Base-by-base conservation (phyloP, 2,329 filamentous ascomycete species). In the Fusarium sp. region DNA sequence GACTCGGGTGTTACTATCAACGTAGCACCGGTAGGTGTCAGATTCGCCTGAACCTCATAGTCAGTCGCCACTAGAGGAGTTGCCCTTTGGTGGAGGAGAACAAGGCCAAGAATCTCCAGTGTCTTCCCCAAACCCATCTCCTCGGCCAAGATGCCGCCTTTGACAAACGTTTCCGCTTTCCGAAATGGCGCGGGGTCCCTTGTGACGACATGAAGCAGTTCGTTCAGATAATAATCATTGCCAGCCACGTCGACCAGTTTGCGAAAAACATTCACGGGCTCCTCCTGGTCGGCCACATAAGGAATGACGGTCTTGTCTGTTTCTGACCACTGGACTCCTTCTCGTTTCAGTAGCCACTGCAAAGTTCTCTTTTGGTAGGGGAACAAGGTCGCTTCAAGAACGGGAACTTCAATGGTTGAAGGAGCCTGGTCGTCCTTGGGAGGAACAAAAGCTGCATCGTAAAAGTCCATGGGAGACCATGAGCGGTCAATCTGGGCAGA, bases 101-200 rank as follows among this genome's bases (percentile, higher is more conserved):
- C 86, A 10, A 95, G 81, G 4, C 89, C 85, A 46, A 93, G 87
- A 2, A 92, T 83, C 79, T 95, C 92, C 3, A 94, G 83, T 0
- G 92, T 95, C 77, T 95, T 95, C 1, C 92, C 92, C 1, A 95
- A 81, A 0, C 92, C 92, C 92, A 95, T 95, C 77, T 95, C 92
- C 74, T 95, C 92, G 0, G 91, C 89, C 5, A 95, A 80, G 51
- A 93, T 89, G 0, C 91, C 91, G 11, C 88, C 87, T 49, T 79
- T 83, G 10, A 87, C 62, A 0, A 72, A 68, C n/a, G 76, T 75
- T 56, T 86, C 79, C 20, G 77, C 64, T 46, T 80, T 75, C 33
- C 78, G 76, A 59, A 87, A 88, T 3, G 79, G 73, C 0, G 75
- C 65, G 8, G 82, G 64, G 73, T 90, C 83, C 36, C 81, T 80